Percentiles rank a stretch among this genome's conserved stretches.
phyloP scores from a whole-genome alignment of 202 grass and related monocot species.

The Panicum hallii region DNA sequence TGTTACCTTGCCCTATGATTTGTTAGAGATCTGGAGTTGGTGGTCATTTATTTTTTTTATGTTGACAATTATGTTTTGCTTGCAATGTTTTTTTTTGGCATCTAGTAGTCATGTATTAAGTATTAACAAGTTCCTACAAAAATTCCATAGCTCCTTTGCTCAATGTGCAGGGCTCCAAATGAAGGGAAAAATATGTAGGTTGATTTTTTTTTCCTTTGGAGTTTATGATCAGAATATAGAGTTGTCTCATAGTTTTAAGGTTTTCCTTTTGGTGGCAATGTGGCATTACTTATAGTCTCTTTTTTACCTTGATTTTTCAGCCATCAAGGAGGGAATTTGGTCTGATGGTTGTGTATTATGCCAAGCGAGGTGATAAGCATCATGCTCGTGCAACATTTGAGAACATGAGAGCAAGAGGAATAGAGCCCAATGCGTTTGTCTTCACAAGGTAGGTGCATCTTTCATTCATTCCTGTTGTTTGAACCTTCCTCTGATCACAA shows the following conservation, averaged over 20 bases:
- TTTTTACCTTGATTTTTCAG: conserved; percentile 57
- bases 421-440: conserved; percentile 87
- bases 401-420: conserved; percentile 97
- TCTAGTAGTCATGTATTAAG: not conserved
- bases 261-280: not conserved
- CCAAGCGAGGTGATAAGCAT: conserved; percentile 98
- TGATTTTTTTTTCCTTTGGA: not conserved
- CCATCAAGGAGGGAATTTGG: conserved; percentile 90
- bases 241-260: not conserved
- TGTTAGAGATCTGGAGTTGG: not conserved
- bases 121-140: not conserved
- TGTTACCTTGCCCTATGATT: conserved; percentile 11
- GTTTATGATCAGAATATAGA: not conserved
- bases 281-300: not conserved
- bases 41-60: conserved; percentile 4
- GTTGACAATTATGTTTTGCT: not conserved
- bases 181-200: not conserved
- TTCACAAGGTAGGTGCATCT: conserved; percentile 76
- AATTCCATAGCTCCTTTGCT: conserved; percentile 14
- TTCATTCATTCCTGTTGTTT: conserved; percentile 19
- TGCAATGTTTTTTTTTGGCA: not conserved
- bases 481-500: not conserved
- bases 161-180: not conserved
- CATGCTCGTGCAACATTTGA: conserved; percentile 96
- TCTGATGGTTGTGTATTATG: conserved; percentile 96